Percentiles rank a stretch among this genome's conserved stretches.
These are phyloP conservation scores for Fusarium chaquense DNA, from an alignment of 2,329 filamentous ascomycete species.

Conservation along the genomic window DNA sequence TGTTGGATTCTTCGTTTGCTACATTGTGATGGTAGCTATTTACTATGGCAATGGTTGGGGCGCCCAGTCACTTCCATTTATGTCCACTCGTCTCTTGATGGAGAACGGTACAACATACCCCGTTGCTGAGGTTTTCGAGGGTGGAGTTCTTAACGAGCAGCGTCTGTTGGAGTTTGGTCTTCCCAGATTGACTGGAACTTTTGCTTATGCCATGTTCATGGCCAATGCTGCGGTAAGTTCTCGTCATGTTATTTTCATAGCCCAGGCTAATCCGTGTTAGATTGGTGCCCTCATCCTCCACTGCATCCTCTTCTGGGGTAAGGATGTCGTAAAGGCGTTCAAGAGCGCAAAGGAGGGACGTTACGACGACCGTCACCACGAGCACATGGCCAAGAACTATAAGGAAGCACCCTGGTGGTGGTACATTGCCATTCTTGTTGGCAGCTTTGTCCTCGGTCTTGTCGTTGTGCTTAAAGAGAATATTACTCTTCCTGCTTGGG, in stretches of 20 bases:
- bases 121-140: constrained; percentile 54
- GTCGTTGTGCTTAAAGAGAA: constrained; percentile 60
- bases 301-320: constrained; percentile 66
- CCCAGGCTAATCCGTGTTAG: constrained; percentile 43
- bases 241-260: rapidly evolving
- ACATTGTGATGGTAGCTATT: constrained; percentile 62
- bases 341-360: constrained; percentile 58
- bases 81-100: constrained; percentile 62
- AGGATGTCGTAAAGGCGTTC: constrained; percentile 62
- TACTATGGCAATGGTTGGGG: constrained; percentile 65
- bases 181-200: constrained; percentile 61
- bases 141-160: constrained; percentile 56
- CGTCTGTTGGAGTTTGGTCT: constrained; percentile 58
- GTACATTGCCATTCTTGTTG: constrained; percentile 57
- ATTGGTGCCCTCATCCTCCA: constrained; percentile 68
- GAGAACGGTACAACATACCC: constrained; percentile 58
- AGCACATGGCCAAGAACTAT: constrained; percentile 64
- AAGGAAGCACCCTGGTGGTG: constrained; percentile 64
- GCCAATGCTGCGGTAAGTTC: constrained; percentile 65
- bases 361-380: constrained; percentile 65
- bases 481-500: constrained; percentile 61
- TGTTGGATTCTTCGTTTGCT: constrained; percentile 62
- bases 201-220: constrained; percentile 67
- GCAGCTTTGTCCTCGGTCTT: constrained; percentile 61
- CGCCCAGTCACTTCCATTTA: constrained; percentile 62